A percentile compares a stretch with the other conserved stretches of the same genome.
Conservation (phyloP, 176 grass and related monocot genomes). For the Cocos nucifera region DNA sequence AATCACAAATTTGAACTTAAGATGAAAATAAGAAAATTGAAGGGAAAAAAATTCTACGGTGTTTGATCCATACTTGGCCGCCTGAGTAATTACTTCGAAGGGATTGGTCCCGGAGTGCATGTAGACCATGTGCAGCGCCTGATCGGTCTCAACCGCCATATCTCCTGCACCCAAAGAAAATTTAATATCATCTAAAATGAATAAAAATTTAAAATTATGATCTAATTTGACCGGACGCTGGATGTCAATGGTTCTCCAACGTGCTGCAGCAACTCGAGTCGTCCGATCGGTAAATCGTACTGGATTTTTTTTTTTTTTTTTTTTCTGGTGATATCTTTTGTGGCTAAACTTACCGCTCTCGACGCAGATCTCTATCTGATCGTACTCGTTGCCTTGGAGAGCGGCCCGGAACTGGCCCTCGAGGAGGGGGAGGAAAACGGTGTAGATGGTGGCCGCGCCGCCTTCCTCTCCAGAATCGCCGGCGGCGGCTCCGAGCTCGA, state of each 20-base stretch:
- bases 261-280: too few relatives aligned
- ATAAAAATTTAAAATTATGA: too few relatives aligned
- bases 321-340: too few relatives aligned
- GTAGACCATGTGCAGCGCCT: conserved; percentile 43
- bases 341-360: conserved; percentile 56
- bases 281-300: too few relatives aligned
- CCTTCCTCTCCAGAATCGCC: neutral
- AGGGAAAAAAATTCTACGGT: neutral
- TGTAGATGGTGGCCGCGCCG: conserved; percentile 26
- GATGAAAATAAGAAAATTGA: neutral
- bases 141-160: conserved; percentile 46
- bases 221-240: too few relatives aligned
- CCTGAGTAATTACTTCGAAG: conserved; percentile 47
- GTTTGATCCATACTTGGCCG: conserved; percentile 38
- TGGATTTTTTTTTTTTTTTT: too few relatives aligned
- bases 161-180: conserved; percentile 29
- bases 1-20: too few relatives aligned
- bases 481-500: too few relatives aligned
- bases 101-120: conserved; percentile 60
- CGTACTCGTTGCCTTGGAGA: conserved; percentile 59
- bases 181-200: neutral
- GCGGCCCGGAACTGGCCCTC: conserved; percentile 65
- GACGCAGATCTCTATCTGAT: conserved; percentile 60
- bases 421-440: conserved; percentile 70
- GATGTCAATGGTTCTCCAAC: too few relatives aligned